phyloP scores from a whole-genome alignment of 495 filamentous ascomycete species.

The Neurospora terricola region DNA sequence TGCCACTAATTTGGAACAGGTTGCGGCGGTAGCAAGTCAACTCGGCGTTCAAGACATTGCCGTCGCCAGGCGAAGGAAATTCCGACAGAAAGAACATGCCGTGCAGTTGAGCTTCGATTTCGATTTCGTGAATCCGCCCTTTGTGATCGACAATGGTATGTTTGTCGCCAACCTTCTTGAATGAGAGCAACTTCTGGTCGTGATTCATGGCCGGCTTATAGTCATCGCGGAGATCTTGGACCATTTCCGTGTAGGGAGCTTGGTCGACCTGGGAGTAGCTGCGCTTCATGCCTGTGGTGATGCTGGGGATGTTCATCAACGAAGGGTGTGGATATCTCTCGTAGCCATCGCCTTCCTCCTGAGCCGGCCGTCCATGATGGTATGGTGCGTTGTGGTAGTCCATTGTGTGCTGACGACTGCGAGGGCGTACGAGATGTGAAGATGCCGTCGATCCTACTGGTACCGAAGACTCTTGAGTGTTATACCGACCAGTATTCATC shows the following conservation, averaged over 20 bases:
- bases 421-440: slow-evolving; percentile 34
- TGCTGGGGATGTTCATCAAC: slow-evolving; percentile 42
- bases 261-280: slow-evolving; percentile 35
- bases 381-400: slow-evolving; percentile 27
- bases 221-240: slow-evolving; percentile 45
- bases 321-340: slow-evolving; percentile 37
- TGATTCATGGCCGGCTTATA: slow-evolving; percentile 44
- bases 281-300: slow-evolving; percentile 40
- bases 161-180: slow-evolving; percentile 43
- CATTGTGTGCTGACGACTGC: slow-evolving; percentile 27
- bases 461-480: slow-evolving; percentile 33
- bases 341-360: slow-evolving; percentile 36
- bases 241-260: slow-evolving; percentile 40
- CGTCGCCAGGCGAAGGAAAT: slow-evolving; percentile 60
- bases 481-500: slow-evolving; percentile 33
- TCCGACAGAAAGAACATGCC: slow-evolving; percentile 96
- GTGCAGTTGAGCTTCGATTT: slow-evolving; percentile 74
- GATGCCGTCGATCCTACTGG: slow-evolving; percentile 28
- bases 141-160: slow-evolving; percentile 46
- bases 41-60: slow-evolving; percentile 58
- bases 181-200: slow-evolving; percentile 47
- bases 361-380: slow-evolving; percentile 34
- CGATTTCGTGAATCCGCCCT: slow-evolving; percentile 45
- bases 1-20: slow-evolving; percentile 84
- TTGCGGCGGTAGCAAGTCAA: slow-evolving; percentile 91